phyloP scores from a whole-genome alignment of 768 basidiomycete species.

The Suillus paluster region DNA sequence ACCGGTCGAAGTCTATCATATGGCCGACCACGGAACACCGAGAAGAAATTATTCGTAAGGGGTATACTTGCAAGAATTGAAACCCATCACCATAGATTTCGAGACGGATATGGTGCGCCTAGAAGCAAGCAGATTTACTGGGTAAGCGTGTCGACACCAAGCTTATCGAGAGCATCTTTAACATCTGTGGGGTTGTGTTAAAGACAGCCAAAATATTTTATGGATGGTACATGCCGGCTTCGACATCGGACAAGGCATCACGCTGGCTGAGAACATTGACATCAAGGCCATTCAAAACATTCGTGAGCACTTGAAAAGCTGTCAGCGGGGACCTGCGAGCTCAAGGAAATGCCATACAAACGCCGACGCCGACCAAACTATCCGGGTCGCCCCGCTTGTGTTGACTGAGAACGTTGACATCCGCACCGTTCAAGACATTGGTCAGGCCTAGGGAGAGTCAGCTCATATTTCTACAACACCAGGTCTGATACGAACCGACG shows the following conservation, averaged over 20 bases:
- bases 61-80: not conserved
- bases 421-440: too few relatives aligned
- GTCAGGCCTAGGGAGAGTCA: not conserved
- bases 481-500: too few relatives aligned
- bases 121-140: not conserved
- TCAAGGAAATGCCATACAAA: not conserved
- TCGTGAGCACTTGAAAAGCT: not conserved
- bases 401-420: too few relatives aligned
- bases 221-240: not conserved
- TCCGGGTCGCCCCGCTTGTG: too few relatives aligned
- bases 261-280: not conserved
- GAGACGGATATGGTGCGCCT: not conserved
- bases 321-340: not conserved
- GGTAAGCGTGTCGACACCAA: not conserved
- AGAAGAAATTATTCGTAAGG: not conserved
- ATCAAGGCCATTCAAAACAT: not conserved
- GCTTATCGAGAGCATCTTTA: not conserved
- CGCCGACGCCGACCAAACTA: too few relatives aligned
- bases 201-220: not conserved
- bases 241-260: not conserved
- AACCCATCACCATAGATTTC: too few relatives aligned
- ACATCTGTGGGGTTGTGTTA: not conserved
- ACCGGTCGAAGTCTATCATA: too few relatives aligned
- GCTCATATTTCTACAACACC: too few relatives aligned
- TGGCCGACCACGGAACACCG: not conserved